These are phyloP conservation scores for Pseudogymnoascus sp. DNA, from an alignment of 2,329 filamentous ascomycete species.

Conservation along the genomic window DNA sequence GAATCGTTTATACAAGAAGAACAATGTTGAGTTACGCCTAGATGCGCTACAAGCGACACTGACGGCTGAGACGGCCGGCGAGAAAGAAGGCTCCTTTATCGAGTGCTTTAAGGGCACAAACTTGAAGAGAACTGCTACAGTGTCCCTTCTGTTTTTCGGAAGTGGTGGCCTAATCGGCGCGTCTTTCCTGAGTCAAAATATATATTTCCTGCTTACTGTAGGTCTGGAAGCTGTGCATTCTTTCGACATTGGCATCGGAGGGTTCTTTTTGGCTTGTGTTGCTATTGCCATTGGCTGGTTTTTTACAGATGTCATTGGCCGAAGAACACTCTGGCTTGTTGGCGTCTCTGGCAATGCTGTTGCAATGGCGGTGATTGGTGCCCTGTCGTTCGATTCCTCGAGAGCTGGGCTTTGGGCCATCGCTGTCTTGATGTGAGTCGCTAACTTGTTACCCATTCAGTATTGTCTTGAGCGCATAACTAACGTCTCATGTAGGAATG, in stretches of 20 bases:
- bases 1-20: slow-evolving; percentile 15
- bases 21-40: slow-evolving; percentile 15
- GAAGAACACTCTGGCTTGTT: slow-evolving; percentile 29
- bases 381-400: slow-evolving; percentile 15
- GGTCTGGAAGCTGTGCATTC: slow-evolving; percentile 17
- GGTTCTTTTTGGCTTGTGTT: slow-evolving; percentile 18
- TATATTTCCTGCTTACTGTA: slow-evolving; percentile 20
- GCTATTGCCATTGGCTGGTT: slow-evolving; percentile 18
- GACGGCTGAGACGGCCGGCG: background rate
- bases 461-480: background rate
- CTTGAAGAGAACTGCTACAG: slow-evolving; percentile 32
- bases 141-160: slow-evolving; percentile 29
- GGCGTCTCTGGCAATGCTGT: slow-evolving; percentile 17
- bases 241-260: slow-evolving; percentile 20
- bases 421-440: slow-evolving; percentile 16
- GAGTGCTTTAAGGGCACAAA: slow-evolving; percentile 31
- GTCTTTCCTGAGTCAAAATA: slow-evolving; percentile 18
- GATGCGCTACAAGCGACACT: slow-evolving; percentile 13
- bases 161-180: slow-evolving; percentile 17
- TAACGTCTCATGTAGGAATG: slow-evolving; percentile 13
- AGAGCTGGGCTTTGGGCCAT: slow-evolving; percentile 16
- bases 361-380: slow-evolving; percentile 16
- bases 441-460: background rate
- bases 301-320: slow-evolving; percentile 27
- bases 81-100: slow-evolving; percentile 20